A percentile compares a stretch with the other conserved stretches of the same genome.
Evolutionary conservation across 2,329 filamentous ascomycete genomes (phyloP).

Genomic region (Ceratocystis eucalypticola): DNA sequence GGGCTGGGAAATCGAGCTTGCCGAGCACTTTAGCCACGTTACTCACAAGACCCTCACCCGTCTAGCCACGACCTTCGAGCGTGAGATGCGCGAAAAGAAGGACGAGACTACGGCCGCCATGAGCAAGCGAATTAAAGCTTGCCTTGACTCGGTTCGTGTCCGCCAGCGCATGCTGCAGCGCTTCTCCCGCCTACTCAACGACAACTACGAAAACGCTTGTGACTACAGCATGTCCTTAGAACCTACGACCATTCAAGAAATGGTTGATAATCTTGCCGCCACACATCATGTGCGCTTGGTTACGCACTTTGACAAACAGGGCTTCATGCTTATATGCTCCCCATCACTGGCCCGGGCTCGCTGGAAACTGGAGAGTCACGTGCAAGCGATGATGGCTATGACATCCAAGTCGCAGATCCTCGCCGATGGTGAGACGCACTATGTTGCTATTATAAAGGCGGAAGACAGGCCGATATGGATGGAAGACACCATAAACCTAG

Average conservation of each 20-base stretch:
- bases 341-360: conserved; percentile 50
- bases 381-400: conserved; percentile 71
- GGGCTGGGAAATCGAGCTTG: conserved; percentile 88
- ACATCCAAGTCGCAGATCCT: conserved; percentile 38
- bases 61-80: conserved; percentile 80
- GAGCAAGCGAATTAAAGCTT: conserved; percentile 94
- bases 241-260: conserved; percentile 53
- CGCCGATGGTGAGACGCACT: conserved; percentile 38
- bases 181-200: conserved; percentile 78
- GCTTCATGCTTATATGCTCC: conserved; percentile 73
- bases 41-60: conserved; percentile 86
- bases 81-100: conserved; percentile 69
- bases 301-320: conserved; percentile 51
- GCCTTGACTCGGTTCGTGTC: conserved; percentile 88
- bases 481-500: conserved; percentile 57
- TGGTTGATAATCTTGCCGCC: conserved; percentile 67
- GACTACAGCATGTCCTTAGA: conserved; percentile 76
- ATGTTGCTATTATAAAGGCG: conserved; percentile 51
- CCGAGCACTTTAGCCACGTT: conserved; percentile 89
- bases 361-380: conserved; percentile 52
- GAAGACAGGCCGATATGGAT: conserved; percentile 71
- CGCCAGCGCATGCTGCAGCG: conserved; percentile 92
- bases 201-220: conserved; percentile 91
- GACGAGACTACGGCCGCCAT: conserved; percentile 77
- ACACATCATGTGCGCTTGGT: conserved; percentile 82